Percentiles rank a stretch among this genome's conserved stretches.
phyloP scores from a whole-genome alignment of 164 flowering plant genomes.

The Magnolia sinica region DNA sequence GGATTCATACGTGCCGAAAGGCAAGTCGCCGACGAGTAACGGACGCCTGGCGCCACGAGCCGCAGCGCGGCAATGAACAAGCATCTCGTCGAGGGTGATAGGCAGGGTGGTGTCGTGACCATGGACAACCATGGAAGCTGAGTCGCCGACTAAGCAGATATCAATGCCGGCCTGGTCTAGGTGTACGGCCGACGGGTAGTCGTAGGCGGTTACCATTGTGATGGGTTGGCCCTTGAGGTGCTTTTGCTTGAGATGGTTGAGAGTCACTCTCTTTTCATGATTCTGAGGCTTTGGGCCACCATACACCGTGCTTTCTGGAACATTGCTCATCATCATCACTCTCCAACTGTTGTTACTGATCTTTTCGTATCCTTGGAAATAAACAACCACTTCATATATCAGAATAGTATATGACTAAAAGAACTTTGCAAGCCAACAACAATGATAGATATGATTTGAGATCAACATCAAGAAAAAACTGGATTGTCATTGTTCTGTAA shows the following conservation, averaged over 20 bases:
- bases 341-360: neutral
- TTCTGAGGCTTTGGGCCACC: slow-evolving; percentile 80
- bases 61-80: slow-evolving; percentile 94
- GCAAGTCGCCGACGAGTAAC: slow-evolving; percentile 82
- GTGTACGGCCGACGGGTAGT: slow-evolving; percentile 93
- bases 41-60: slow-evolving; percentile 82
- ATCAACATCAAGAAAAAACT: too few species aligned
- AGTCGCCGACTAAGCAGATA: slow-evolving; percentile 85
- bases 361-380: neutral
- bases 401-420: too few species aligned
- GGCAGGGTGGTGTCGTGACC: slow-evolving; percentile 96
- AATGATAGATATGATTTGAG: too few species aligned
- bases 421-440: too few species aligned
- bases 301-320: slow-evolving; percentile 81
- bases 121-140: slow-evolving; percentile 96
- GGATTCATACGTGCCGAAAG: slow-evolving; percentile 86
- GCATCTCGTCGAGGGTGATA: slow-evolving; percentile 80
- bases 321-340: slow-evolving; percentile 53
- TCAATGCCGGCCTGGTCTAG: slow-evolving; percentile 83
- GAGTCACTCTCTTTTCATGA: slow-evolving; percentile 61
- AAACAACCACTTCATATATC: too few species aligned
- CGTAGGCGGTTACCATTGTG: slow-evolving; percentile 88
- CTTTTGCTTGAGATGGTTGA: slow-evolving; percentile 55
- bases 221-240: slow-evolving; percentile 60
- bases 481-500: too few species aligned